Conservation (phyloP, 163 green algal species). For the Scenedesmus sp. region DNA sequence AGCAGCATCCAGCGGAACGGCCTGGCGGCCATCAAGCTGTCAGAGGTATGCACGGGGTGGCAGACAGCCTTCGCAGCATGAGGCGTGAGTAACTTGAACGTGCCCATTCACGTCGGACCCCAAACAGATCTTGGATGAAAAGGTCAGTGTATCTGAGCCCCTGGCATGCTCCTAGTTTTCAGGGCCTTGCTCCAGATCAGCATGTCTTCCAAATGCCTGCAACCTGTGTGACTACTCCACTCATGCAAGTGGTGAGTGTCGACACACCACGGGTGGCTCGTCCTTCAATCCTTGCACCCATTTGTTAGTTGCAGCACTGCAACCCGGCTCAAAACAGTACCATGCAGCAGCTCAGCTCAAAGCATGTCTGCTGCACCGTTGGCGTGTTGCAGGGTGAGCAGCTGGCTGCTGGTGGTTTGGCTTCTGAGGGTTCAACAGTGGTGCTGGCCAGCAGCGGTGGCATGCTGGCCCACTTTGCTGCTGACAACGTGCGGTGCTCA, state of each 20-base stretch:
- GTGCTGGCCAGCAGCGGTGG: constrained; percentile 78
- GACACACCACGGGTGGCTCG: no score
- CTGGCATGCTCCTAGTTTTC: no score
- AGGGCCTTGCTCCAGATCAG: no score
- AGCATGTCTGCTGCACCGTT: background rate
- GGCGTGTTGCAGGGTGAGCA: background rate
- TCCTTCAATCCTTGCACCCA: background rate
- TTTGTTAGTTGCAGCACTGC: background rate
- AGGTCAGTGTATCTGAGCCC: no score
- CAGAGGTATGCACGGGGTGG: constrained; percentile 32
- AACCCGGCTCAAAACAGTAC: background rate
- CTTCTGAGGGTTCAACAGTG: constrained; percentile 61
- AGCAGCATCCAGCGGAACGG: constrained; percentile 57
- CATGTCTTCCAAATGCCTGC: no score
- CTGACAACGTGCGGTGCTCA: constrained; percentile 57
- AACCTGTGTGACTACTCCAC: no score
- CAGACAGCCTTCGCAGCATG: background rate
- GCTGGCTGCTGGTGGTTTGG: constrained; percentile 26
- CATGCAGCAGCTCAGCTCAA: background rate
- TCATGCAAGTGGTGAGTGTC: no score
- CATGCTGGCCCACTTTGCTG: constrained; percentile 67
- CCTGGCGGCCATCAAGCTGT: constrained; percentile 67
- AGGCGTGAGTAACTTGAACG: no score
- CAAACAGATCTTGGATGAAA: no score
- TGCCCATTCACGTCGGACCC: no score